Conservation (phyloP, 257 asterid species). For the Lycium ferocissimum region DNA sequence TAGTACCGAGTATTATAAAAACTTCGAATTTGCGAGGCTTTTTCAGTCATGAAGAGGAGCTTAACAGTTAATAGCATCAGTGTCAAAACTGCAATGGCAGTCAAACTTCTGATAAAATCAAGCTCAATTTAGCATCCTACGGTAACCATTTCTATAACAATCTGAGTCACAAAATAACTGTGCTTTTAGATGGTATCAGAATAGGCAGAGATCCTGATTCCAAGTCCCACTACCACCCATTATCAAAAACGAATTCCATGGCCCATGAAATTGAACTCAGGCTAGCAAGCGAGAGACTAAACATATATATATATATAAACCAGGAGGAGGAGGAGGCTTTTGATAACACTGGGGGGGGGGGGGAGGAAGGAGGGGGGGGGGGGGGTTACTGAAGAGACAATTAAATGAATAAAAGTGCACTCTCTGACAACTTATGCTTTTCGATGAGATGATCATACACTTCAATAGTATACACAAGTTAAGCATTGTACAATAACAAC, state of each 20-base stretch:
- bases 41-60: not conserved
- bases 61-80: not conserved
- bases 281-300: too few relatives aligned
- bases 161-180: not conserved
- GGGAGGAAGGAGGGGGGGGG: too few relatives aligned
- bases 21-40: not conserved
- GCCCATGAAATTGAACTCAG: too few relatives aligned
- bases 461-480: not conserved
- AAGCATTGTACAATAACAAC: not conserved
- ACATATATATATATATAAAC: too few relatives aligned
- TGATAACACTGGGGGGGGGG: too few relatives aligned
- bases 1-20: not conserved
- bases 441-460: not conserved
- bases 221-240: too few relatives aligned
- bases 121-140: constrained; percentile 2
- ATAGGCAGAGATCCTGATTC: too few relatives aligned
- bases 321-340: too few relatives aligned
- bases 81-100: not conserved
- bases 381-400: not conserved
- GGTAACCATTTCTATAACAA: not conserved
- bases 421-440: not conserved
- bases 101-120: constrained; percentile 22
- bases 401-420: not conserved
- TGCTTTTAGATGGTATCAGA: too few relatives aligned
- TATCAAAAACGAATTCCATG: too few relatives aligned